Evolutionary conservation across 1,284 basidiomycete genomes (phyloP).

Genomic region (Boletus calvinii): DNA sequence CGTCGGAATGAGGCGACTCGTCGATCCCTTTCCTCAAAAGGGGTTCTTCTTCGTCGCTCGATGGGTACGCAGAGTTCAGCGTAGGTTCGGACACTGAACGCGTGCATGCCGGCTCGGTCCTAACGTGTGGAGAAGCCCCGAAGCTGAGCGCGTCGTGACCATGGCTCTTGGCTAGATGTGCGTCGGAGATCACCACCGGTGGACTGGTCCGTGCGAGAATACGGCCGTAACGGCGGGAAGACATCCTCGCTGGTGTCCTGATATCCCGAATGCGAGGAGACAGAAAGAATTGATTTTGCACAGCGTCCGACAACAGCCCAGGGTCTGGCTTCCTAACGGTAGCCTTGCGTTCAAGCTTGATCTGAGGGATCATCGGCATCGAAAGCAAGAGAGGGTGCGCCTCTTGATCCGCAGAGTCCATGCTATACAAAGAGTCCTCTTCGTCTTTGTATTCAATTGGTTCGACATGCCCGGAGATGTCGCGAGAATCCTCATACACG

Average conservation of each 20-base stretch:
- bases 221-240: constrained; percentile 22
- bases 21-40: constrained; percentile 4
- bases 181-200: neutral
- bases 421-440: constrained; percentile 27
- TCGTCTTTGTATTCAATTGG: constrained; percentile 8
- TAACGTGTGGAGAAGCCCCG: neutral
- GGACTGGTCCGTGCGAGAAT: constrained; percentile 2
- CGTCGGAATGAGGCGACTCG: constrained; percentile 15
- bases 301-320: neutral
- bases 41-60: constrained; percentile 9
- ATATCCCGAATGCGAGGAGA: constrained; percentile 22
- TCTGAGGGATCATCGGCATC: constrained; percentile 29
- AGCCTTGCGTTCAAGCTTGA: constrained; percentile 31
- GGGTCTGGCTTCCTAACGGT: constrained; percentile 21
- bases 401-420: constrained; percentile 30
- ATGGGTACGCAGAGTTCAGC: neutral
- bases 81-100: constrained; percentile 19
- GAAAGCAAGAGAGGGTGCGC: constrained; percentile 26
- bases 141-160: neutral
- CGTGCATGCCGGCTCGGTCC: neutral
- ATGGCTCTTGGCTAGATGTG: neutral
- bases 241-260: constrained; percentile 12
- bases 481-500: neutral
- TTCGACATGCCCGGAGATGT: neutral
- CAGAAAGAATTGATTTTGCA: constrained; percentile 13